A percentile compares a stretch with the other conserved stretches of the same genome.
phyloP scores from a whole-genome alignment of 2,329 filamentous ascomycete genomes.

The Penicillium sclerotiorum region DNA sequence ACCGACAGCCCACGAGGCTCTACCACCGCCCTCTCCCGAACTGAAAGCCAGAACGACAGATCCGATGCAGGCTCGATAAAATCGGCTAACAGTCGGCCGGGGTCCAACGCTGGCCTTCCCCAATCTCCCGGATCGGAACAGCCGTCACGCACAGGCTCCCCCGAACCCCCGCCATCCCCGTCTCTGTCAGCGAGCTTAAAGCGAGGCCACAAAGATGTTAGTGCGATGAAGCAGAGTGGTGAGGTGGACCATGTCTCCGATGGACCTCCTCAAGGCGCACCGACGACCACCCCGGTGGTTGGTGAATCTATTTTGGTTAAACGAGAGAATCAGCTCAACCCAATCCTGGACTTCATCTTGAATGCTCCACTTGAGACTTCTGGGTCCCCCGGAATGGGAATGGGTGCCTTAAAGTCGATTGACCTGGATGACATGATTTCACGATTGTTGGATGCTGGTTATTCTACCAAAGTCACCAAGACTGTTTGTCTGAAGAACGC shows the following conservation, averaged over 20 bases:
- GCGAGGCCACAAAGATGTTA: slow-evolving; percentile 74
- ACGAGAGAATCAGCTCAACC: slow-evolving; percentile 71
- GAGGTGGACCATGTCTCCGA: slow-evolving; percentile 96
- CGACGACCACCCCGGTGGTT: slow-evolving; percentile 65
- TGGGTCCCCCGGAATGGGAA: slow-evolving; percentile 68
- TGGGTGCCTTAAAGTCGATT: slow-evolving; percentile 87
- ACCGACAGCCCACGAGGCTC: slow-evolving; percentile 83
- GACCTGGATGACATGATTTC: slow-evolving; percentile 98
- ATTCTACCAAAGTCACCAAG: slow-evolving; percentile 96
- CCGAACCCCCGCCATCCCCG: slow-evolving; percentile 77
- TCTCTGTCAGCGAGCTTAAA: slow-evolving; percentile 76
- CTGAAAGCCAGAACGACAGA: slow-evolving; percentile 61
- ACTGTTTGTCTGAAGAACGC: slow-evolving; percentile 96
- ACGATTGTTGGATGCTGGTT: slow-evolving; percentile 88
- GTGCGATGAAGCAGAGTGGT: slow-evolving; percentile 78
- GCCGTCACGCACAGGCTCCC: slow-evolving; percentile 52
- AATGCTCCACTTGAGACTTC: slow-evolving; percentile 45
- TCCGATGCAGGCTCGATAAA: slow-evolving; percentile 75
- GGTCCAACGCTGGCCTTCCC: slow-evolving; percentile 31
- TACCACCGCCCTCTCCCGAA: slow-evolving; percentile 62
- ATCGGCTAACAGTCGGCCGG: slow-evolving; percentile 62
- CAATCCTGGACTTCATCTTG: slow-evolving; percentile 59
- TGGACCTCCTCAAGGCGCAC: slow-evolving; percentile 73
- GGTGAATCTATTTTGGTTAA: slow-evolving; percentile 89
- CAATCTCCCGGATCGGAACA: slow-evolving; percentile 46